These are phyloP conservation scores for Jamesozyma hellenica DNA, from an alignment of 805 yeast genomes.

Conservation along the genomic window DNA sequence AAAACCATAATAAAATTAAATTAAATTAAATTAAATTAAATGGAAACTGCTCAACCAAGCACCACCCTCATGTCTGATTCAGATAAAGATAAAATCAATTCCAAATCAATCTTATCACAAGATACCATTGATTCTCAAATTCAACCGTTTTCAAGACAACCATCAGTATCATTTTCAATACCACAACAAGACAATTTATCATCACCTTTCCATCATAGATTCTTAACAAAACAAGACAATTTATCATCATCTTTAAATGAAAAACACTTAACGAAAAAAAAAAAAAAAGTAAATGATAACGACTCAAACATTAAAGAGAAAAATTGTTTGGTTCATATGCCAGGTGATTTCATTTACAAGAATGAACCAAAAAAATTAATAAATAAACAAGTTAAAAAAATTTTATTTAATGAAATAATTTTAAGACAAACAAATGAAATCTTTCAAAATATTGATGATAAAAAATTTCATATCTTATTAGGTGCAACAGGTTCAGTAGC, in stretches of 20 bases:
- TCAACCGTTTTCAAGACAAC: too few relatives aligned
- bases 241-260: too few relatives aligned
- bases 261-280: too few relatives aligned
- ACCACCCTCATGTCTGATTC: too few relatives aligned
- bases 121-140: neutral
- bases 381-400: neutral
- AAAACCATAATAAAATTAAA: too few relatives aligned
- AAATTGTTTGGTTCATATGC: conserved; percentile 28
- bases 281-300: conserved; percentile 2
- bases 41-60: too few relatives aligned
- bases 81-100: too few relatives aligned
- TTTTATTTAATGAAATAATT: neutral
- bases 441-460: too few relatives aligned
- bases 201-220: neutral
- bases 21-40: too few relatives aligned
- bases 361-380: conserved; percentile 5
- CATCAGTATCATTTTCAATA: conserved; percentile 1
- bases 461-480: conserved; percentile 74
- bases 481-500: conserved; percentile 98
- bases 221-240: too few relatives aligned
- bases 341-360: conserved; percentile 28
- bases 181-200: neutral
- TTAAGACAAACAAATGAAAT: too few relatives aligned
- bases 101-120: neutral
- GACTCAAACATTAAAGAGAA: conserved; percentile 15